Evolutionary conservation across 768 basidiomycete genomes (phyloP).

Genomic region (Suillus subluteus): DNA sequence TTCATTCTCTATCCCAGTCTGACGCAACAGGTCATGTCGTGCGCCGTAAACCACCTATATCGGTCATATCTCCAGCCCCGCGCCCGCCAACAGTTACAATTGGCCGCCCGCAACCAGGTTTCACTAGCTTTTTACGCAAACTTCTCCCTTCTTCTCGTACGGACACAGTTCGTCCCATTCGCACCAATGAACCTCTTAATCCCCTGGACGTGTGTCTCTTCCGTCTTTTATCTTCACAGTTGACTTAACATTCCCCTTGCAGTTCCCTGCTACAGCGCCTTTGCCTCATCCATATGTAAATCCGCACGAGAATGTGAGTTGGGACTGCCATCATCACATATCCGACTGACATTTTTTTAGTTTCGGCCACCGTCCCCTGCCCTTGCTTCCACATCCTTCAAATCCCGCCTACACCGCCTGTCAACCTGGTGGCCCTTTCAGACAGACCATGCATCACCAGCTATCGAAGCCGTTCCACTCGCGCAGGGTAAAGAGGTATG

Average conservation of each 20-base stretch:
- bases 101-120: background rate
- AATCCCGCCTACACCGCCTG: background rate
- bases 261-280: background rate
- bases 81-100: background rate
- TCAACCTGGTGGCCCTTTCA: background rate
- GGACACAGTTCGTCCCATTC: background rate
- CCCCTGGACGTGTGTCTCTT: background rate
- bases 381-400: background rate
- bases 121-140: background rate
- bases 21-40: background rate
- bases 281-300: too few relatives aligned
- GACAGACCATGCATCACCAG: background rate
- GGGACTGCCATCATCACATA: too few relatives aligned
- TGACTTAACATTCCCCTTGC: background rate
- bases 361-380: background rate
- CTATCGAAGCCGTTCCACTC: background rate
- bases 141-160: background rate
- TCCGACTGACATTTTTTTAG: background rate
- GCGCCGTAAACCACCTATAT: background rate
- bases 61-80: background rate
- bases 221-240: background rate
- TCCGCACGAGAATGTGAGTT: too few relatives aligned
- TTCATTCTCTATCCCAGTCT: background rate
- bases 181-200: background rate
- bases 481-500: background rate